These are phyloP conservation scores for Coelastrella sp. DNA, from an alignment of 139 green algal species.

Conservation along the genomic window DNA sequence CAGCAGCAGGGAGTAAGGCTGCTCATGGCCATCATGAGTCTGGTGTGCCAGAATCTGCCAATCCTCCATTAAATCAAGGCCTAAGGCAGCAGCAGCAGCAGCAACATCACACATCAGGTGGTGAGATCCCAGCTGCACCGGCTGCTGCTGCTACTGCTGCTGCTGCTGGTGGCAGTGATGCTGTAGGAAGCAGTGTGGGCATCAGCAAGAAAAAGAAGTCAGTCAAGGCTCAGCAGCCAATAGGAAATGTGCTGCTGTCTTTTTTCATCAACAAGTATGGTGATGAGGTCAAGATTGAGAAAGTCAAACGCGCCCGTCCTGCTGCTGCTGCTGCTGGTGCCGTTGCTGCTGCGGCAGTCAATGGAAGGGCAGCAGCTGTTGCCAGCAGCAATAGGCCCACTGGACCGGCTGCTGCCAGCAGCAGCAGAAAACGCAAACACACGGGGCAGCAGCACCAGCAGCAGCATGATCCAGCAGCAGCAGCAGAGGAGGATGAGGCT, in stretches of 20 bases:
- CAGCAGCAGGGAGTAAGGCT: not conserved
- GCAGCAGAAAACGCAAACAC: not conserved
- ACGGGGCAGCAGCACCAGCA: not conserved
- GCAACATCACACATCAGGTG: not conserved
- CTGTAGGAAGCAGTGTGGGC: not conserved
- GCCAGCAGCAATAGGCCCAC: not conserved
- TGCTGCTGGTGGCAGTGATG: not conserved
- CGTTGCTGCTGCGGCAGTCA: not conserved
- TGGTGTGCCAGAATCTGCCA: not conserved
- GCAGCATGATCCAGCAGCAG: slow-evolving; percentile 1
- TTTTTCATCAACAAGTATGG: slow-evolving; percentile 19
- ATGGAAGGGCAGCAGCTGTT: not conserved
- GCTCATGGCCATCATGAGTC: not conserved
- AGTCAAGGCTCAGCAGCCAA: not conserved
- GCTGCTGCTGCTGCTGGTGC: not conserved
- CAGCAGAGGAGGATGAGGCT: not conserved
- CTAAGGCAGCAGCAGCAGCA: not conserved
- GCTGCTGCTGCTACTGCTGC: not conserved
- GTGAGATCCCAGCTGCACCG: not conserved
- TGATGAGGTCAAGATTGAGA: not conserved
- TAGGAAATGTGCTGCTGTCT: not conserved
- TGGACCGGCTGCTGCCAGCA: not conserved
- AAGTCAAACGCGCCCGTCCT: not conserved
- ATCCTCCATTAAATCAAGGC: not conserved
- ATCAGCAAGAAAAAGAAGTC: not conserved